Conservation (phyloP, 2,329 filamentous ascomycete genomes). For the Xylaria sp. region DNA sequence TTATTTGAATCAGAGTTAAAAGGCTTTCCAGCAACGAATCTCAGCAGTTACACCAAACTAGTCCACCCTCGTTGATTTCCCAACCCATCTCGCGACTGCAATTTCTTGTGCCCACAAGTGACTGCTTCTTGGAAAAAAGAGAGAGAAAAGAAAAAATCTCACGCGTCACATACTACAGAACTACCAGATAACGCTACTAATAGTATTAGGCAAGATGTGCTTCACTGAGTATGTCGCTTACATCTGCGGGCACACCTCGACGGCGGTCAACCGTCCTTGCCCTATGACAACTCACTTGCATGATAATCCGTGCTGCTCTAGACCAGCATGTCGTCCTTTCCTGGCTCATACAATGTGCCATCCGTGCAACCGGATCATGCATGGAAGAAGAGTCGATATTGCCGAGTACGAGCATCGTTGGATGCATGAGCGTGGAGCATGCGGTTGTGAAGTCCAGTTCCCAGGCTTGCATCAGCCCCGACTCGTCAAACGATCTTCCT, state of each 20-base stretch:
- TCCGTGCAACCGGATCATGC: slow-evolving; percentile 53
- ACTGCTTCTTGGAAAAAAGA: background rate
- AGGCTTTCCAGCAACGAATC: no score
- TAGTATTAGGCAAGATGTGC: slow-evolving; percentile 54
- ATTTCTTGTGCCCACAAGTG: background rate
- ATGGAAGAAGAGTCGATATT: slow-evolving; percentile 55
- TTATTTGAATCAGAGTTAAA: background rate
- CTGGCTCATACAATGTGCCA: slow-evolving; percentile 53
- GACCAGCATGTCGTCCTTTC: slow-evolving; percentile 48
- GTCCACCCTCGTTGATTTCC: slow-evolving; percentile 9
- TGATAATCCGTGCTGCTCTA: slow-evolving; percentile 52
- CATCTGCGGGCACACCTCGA: slow-evolving; percentile 59
- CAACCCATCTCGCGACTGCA: slow-evolving; percentile 3
- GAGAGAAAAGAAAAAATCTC: background rate
- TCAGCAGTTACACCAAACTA: slow-evolving; percentile 1
- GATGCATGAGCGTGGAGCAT: slow-evolving; percentile 58
- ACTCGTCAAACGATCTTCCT: slow-evolving; percentile 39
- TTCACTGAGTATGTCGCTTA: slow-evolving; percentile 59
- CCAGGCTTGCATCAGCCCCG: slow-evolving; percentile 52
- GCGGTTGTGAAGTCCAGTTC: slow-evolving; percentile 54
- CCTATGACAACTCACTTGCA: slow-evolving; percentile 55
- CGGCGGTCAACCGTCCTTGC: slow-evolving; percentile 55
- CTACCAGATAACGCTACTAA: background rate
- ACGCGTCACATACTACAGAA: background rate
- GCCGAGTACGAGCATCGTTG: slow-evolving; percentile 57